Evolutionary conservation across 352 stramenopile species (phyloP).

Genomic region (Phytophthora litchii): DNA sequence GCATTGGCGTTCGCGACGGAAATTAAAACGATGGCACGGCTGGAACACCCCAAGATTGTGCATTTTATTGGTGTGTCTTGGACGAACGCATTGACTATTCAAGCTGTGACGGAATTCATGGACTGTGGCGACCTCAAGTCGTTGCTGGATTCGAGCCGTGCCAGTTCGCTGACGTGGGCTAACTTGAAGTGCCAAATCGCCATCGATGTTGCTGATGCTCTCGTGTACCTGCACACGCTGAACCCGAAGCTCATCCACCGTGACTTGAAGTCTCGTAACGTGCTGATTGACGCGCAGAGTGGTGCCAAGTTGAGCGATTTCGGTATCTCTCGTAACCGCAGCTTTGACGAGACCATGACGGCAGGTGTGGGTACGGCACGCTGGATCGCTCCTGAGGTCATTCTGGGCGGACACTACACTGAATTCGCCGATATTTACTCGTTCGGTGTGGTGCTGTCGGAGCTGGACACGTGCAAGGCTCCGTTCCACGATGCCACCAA

Average conservation of each 20-base stretch:
- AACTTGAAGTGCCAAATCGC: conserved; percentile 75
- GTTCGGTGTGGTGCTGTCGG: conserved; percentile 60
- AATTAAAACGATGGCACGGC: conserved; percentile 59
- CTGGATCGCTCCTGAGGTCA: conserved; percentile 65
- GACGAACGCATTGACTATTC: conserved; percentile 64
- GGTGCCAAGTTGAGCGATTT: conserved; percentile 77
- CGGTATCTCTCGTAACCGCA: conserved; percentile 65
- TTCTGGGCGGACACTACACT: conserved; percentile 56
- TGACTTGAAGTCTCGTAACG: conserved; percentile 74
- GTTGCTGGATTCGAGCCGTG: conserved; percentile 46
- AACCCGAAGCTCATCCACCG: conserved; percentile 72
- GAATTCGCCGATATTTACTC: conserved; percentile 65
- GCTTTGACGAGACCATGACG: conserved; percentile 68
- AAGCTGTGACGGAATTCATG: conserved; percentile 74
- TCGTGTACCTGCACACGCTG: conserved; percentile 76
- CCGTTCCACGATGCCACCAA: conserved; percentile 69
- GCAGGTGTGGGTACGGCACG: conserved; percentile 56
- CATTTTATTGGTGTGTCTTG: conserved; percentile 74
- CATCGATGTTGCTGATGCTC: conserved; percentile 66
- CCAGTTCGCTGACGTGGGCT: conserved; percentile 53
- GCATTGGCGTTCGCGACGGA: conserved; percentile 63
- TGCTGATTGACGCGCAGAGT: conserved; percentile 62
- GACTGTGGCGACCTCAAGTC: conserved; percentile 67
- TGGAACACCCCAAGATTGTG: conserved; percentile 75
- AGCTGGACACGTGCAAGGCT: conserved; percentile 70